phyloP scores from a whole-genome alignment of 2,329 filamentous ascomycete genomes.

The Elsinoe batatas region DNA sequence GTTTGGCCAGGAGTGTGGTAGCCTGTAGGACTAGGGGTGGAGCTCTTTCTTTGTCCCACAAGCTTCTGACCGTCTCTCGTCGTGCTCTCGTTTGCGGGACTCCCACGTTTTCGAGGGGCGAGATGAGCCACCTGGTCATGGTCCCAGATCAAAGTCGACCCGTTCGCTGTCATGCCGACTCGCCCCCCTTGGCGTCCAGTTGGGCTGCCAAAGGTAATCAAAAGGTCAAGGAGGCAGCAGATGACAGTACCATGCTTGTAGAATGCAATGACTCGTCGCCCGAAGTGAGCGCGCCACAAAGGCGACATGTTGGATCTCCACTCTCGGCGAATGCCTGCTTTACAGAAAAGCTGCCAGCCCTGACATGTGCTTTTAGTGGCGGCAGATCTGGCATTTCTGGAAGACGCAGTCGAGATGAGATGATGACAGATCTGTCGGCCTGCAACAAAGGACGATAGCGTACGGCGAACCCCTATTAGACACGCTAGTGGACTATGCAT shows the following conservation, averaged over 20 bases:
- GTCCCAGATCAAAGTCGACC: neutral
- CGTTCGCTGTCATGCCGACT: neutral
- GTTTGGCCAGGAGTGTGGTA: neutral
- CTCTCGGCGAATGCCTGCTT: no score
- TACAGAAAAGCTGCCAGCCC: no score
- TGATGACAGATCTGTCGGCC: slow-evolving; percentile 2
- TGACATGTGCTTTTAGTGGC: neutral
- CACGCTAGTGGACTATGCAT: neutral
- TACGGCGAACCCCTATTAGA: slow-evolving; percentile 10
- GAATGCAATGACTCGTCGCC: neutral
- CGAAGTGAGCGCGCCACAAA: no score
- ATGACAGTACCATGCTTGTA: neutral
- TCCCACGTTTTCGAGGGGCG: neutral
- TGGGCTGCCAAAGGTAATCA: neutral
- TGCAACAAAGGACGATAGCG: neutral
- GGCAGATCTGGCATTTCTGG: neutral
- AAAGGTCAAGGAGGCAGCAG: neutral
- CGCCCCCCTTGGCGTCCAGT: neutral
- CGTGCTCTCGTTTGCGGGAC: neutral
- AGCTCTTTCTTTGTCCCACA: neutral
- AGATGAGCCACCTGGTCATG: neutral
- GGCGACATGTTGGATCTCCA: no score
- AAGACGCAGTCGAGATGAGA: slow-evolving; percentile 1
- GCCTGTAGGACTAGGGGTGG: neutral
- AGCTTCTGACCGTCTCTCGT: neutral